Evolutionary conservation across 495 filamentous ascomycete genomes (phyloP), one percentile per base, ranked within the genome.

Genomic region (Aspergillus wentii): DNA sequence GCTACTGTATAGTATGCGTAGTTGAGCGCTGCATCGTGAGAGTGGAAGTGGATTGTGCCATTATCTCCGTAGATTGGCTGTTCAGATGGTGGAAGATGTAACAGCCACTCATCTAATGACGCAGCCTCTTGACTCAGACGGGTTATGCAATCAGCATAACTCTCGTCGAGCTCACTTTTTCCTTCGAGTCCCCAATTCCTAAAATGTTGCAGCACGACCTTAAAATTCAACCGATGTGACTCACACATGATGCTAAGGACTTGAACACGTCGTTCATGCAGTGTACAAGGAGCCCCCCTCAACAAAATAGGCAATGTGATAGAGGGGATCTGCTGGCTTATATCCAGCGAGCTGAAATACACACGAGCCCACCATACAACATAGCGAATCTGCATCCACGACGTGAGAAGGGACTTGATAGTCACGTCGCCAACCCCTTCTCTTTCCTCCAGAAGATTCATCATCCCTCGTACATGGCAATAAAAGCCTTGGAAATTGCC

Each of bases 181-280:
- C 27, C 11, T 26, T 37, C 22, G 19, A 10, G 13, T 2, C 17
- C 27, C 51, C 51, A 61, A n/a, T n/a, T n/a, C n/a, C n/a, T n/a
- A n/a, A n/a, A n/a, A 44, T 54, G 19, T 20, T 38, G 26, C 2
- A 61, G 35, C 1, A 48, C 17, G 2, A 19, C 22, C 10, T 33
- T 32, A 8, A 39, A 41, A 34, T 56, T 61, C 4, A 58, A 25
- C 23, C 51, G 43, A 48, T 61, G 51, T 3, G 57, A 57, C 41
- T 57, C 57, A 21, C 57, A 61, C 36, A 61, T 40, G 8, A 58
- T 58, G 22, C 48, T 49, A 7, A 61, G n/a, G 13, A 48, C 43
- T 8, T n/a, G 16, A 17, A 49, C 48, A 4, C 51, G 48, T 21
- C 46, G 39, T 17, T 48, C 49, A 6, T 56, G 40, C 8, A 43